phyloP scores from a whole-genome alignment of 768 basidiomycete species.

The Macrolepiota albuminosa region DNA sequence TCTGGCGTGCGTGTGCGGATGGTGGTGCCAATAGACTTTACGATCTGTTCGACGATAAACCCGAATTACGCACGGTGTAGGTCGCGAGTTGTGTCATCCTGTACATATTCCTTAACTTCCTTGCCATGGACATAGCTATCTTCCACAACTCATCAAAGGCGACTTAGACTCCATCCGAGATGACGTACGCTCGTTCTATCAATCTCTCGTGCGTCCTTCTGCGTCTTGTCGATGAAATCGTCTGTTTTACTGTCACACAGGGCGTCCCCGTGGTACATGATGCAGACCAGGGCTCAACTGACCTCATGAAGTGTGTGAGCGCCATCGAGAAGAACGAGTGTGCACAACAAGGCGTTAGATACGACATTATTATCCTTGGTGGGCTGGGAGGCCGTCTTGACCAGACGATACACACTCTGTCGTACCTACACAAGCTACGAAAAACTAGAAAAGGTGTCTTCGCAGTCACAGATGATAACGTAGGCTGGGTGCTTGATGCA shows the following conservation, averaged over 20 bases:
- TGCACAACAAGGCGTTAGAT: slow-evolving; percentile 43
- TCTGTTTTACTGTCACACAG: slow-evolving; percentile 32
- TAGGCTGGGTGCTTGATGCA: slow-evolving; percentile 83
- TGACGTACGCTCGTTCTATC: slow-evolving; percentile 72
- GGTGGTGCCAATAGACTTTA: slow-evolving; percentile 84
- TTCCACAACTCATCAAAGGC: slow-evolving; percentile 88
- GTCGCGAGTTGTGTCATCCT: background rate
- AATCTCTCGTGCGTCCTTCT: slow-evolving; percentile 39
- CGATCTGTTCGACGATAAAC: slow-evolving; percentile 37
- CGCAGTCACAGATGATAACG: slow-evolving; percentile 84
- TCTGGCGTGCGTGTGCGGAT: slow-evolving; percentile 73
- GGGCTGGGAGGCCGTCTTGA: slow-evolving; percentile 90
- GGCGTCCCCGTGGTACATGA: slow-evolving; percentile 68
- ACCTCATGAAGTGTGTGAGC: slow-evolving; percentile 88
- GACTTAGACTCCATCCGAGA: slow-evolving; percentile 85
- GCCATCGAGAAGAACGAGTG: slow-evolving; percentile 58
- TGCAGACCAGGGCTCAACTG: slow-evolving; percentile 78
- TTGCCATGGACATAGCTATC: slow-evolving; percentile 39
- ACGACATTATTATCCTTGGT: slow-evolving; percentile 76
- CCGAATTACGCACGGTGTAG: slow-evolving; percentile 9
- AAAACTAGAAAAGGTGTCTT: slow-evolving; percentile 54
- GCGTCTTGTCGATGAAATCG: background rate
- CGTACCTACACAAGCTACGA: slow-evolving; percentile 78
- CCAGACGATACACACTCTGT: slow-evolving; percentile 89
- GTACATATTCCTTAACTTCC: background rate